These are phyloP conservation scores for Pseudogymnoascus sp. DNA, from an alignment of 2,329 filamentous ascomycete species.

Conservation along the genomic window DNA sequence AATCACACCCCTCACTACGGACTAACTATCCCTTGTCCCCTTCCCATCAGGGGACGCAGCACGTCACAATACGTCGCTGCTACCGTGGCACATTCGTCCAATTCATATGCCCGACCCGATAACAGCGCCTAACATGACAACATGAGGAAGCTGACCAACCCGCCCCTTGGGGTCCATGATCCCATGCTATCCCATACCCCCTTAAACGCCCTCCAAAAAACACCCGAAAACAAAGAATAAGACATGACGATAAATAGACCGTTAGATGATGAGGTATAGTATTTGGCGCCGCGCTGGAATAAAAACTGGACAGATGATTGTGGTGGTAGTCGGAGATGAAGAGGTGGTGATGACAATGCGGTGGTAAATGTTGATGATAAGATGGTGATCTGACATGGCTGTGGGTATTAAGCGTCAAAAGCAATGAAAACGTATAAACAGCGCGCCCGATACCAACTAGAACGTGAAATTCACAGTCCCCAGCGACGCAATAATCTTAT, in stretches of 20 bases:
- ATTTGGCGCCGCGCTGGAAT: constrained; percentile 7
- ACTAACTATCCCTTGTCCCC: background rate
- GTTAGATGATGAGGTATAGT: constrained; percentile 6
- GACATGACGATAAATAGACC: constrained; percentile 1
- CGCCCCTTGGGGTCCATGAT: background rate
- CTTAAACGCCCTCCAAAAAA: background rate
- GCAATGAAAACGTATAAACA: background rate
- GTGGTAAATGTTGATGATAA: background rate
- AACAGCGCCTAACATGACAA: background rate
- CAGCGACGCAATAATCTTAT: constrained; percentile 49
- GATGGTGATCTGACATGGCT: background rate
- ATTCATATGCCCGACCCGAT: background rate
- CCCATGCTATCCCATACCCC: background rate
- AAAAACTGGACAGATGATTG: constrained; percentile 1
- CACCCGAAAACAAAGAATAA: background rate
- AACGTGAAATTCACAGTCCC: constrained; percentile 58
- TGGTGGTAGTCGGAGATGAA: background rate
- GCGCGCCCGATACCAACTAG: constrained; percentile 31
- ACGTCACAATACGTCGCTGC: background rate
- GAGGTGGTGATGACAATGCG: background rate
- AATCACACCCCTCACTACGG: background rate
- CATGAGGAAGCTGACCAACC: background rate
- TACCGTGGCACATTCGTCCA: background rate
- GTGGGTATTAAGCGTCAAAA: background rate
- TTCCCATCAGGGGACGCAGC: background rate